Evolutionary conservation across 2,329 filamentous ascomycete species (phyloP), one percentile per base, ranked within the genome.

Genomic region (Aschersonia sp.): DNA sequence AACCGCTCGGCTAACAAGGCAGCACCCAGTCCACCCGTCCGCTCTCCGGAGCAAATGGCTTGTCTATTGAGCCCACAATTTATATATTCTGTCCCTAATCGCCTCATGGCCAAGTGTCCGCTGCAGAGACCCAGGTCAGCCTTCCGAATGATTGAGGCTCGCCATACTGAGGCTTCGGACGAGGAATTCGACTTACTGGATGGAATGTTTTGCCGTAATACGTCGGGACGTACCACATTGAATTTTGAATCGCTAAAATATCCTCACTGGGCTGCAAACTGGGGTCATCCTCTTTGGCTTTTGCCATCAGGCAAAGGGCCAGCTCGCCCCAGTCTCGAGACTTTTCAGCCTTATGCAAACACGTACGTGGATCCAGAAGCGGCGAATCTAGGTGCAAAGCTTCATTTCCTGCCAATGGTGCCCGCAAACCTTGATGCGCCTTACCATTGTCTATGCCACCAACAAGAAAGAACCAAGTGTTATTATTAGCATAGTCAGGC

Each of bases 391-490:
- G 53, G 5, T 60, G 46, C 9, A 68, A 51, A 2, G 54, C 52
- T 29, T 52, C 42, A 43, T 50, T 37, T 2, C 22, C 39, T 6
- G 11, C 22, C 6, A 12, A 39, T 30, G 29, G 42, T 14, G 44
- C 44, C 31, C 29, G 32, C 12, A 41, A 42, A 11, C 11, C 10
- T 10, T 43, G 30, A 12, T 41, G 22, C 5, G 22, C 14, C 8
- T 32, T 47, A 32, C 51, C 58, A 46, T 69, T 70, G 46, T 72
- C 69, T 4, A 53, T 50, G 2, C 67, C 69, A 5, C 68, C 69
- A 4, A 71, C 67, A 30, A 70, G 62, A 51, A 72, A 73, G 51
- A 73, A 72, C 67, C 67, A 73, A 0, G 67, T 72, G 29, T 68
- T 66, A 22, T 58, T 59, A 32, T 66, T 60, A 5, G 54, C 52